Percentiles rank a stretch among this genome's conserved stretches.
These are phyloP conservation scores for Backusella sp. DNA, from an alignment of 192 early-diverging fungal species.

Conservation along the genomic window DNA sequence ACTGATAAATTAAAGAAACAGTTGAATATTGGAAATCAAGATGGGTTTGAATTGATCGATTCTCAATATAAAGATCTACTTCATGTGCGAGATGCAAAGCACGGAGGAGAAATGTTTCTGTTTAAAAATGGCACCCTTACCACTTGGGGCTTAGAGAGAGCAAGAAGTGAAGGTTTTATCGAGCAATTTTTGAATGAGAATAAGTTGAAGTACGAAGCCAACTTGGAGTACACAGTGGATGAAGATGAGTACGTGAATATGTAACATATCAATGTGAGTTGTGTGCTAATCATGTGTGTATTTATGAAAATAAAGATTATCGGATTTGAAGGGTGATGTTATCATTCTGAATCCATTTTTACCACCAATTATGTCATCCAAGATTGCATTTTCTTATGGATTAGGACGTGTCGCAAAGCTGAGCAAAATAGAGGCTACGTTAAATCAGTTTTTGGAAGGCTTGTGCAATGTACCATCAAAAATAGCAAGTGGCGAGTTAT, in stretches of 20 bases:
- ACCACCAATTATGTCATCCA: not conserved
- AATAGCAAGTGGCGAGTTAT: not conserved
- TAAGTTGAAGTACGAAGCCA: not conserved
- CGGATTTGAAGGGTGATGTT: constrained; percentile 1
- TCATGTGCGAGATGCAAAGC: not conserved
- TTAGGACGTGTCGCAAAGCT: not conserved
- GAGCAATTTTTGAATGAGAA: not conserved
- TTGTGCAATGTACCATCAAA: not conserved
- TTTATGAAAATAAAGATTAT: not conserved
- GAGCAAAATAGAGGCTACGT: not conserved
- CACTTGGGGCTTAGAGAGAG: not conserved
- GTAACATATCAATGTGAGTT: not conserved
- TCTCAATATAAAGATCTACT: not conserved
- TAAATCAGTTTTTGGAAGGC: not conserved
- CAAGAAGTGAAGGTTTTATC: not conserved
- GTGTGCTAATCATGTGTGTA: not conserved
- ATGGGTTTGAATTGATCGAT: not conserved
- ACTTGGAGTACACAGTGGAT: not conserved
- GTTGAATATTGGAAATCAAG: not conserved
- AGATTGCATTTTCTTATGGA: constrained; percentile 5
- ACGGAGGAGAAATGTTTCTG: not conserved
- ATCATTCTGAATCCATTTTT: constrained; percentile 1
- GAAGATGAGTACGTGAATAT: constrained; percentile 10
- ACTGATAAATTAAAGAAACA: not conserved
- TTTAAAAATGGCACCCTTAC: not conserved